phyloP scores from a whole-genome alignment of 192 early-diverging fungal genomes.

The Entomortierella parvispora region DNA sequence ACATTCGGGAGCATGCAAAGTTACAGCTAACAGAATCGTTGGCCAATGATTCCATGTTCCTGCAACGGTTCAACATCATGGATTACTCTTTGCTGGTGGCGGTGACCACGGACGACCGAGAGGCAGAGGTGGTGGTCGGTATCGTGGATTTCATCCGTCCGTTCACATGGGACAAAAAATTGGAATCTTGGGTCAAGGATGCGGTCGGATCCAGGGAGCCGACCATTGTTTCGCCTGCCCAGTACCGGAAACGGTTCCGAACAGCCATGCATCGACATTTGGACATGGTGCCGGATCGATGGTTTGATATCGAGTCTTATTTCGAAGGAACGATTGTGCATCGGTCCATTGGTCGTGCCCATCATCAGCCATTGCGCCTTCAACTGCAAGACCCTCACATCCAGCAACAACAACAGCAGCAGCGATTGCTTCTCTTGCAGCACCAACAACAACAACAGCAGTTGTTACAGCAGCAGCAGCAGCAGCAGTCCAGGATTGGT shows the following conservation, averaged over 20 bases:
- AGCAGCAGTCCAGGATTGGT: neutral
- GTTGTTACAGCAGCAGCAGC: constrained; percentile 5
- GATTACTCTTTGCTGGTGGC: constrained; percentile 97
- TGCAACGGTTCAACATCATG: constrained; percentile 96
- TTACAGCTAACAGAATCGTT: constrained; percentile 84
- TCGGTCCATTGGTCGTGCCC: constrained; percentile 23
- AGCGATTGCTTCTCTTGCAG: no score
- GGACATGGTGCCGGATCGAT: constrained; percentile 50
- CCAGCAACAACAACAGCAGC: constrained; percentile 4
- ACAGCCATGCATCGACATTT: constrained; percentile 90
- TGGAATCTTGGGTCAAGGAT: constrained; percentile 99
- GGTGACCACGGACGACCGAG: constrained; percentile 76
- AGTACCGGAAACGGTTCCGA: constrained; percentile 93
- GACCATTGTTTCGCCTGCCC: constrained; percentile 95
- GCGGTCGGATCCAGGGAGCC: constrained; percentile 91
- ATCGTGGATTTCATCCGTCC: constrained; percentile 99
- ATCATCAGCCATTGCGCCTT: constrained; percentile 14
- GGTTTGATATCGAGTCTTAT: constrained; percentile 35
- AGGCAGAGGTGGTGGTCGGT: constrained; percentile 92
- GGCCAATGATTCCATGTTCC: constrained; percentile 94
- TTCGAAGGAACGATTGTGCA: constrained; percentile 16
- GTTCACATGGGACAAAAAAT: constrained; percentile 99
- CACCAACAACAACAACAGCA: constrained; percentile 5
- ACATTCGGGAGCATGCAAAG: constrained; percentile 92
- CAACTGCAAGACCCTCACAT: neutral